Evolutionary conservation across 495 filamentous ascomycete species (phyloP).

Genomic region (Cryomyces antarcticus): DNA sequence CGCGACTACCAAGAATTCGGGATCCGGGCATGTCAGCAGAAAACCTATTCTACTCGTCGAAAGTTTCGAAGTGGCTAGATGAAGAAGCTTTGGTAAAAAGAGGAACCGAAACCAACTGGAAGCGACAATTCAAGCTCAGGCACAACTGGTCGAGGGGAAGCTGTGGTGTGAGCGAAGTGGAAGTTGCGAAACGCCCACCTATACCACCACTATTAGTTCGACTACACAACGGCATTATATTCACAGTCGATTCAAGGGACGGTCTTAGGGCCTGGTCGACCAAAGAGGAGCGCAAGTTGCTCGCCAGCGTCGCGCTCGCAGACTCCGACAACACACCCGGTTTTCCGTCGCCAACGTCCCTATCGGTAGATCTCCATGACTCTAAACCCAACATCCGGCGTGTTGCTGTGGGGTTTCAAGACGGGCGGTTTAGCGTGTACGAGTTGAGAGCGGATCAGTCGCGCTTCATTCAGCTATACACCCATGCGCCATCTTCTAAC

Average conservation of each 20-base stretch:
- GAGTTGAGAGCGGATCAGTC: conserved; percentile 26
- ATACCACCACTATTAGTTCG: conserved; percentile 44
- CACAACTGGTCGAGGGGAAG: conserved; percentile 83
- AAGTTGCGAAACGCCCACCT: conserved; percentile 33
- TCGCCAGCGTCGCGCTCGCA: conserved; percentile 24
- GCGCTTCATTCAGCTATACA: conserved; percentile 28
- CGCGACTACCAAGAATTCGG: conserved; percentile 49
- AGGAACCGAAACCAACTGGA: conserved; percentile 50
- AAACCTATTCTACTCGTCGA: conserved; percentile 45
- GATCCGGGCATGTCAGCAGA: conserved; percentile 20
- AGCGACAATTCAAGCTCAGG: conserved; percentile 68
- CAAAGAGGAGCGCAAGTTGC: conserved; percentile 30
- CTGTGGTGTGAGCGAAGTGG: conserved; percentile 60
- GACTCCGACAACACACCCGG: conserved; percentile 11
- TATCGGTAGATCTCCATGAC: conserved; percentile 35
- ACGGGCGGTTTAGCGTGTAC: conserved; percentile 58
- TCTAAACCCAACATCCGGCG: conserved; percentile 20
- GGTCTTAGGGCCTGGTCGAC: conserved; percentile 66
- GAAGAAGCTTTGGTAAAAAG: conserved; percentile 36
- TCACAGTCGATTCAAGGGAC: conserved; percentile 48
- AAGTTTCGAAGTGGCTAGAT: conserved; percentile 66
- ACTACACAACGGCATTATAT: conserved; percentile 51
- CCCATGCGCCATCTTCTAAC: conserved; percentile 31
- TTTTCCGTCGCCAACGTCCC: conserved; percentile 38
- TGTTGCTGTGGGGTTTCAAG: conserved; percentile 53